These are phyloP conservation scores for Cladosporium sp. DNA, from an alignment of 2,329 filamentous ascomycete genomes.

Conservation along the genomic window DNA sequence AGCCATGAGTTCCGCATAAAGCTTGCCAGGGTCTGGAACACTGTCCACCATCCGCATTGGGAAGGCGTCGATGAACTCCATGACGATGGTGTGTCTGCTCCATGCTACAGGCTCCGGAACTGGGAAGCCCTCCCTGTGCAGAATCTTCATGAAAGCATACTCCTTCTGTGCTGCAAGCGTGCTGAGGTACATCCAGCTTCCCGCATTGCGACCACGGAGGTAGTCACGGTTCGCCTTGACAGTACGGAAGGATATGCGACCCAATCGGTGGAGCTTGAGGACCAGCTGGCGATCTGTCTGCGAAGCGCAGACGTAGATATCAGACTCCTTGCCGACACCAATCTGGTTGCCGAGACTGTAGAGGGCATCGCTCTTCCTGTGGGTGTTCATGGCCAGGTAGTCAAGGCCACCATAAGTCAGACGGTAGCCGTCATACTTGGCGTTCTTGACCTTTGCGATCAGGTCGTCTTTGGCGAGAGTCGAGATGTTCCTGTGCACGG, in stretches of 20 bases:
- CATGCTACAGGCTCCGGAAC: slow-evolving; percentile 87
- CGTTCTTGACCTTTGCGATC: slow-evolving; percentile 91
- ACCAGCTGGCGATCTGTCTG: slow-evolving; percentile 75
- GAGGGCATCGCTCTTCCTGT: slow-evolving; percentile 75
- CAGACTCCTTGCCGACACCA: slow-evolving; percentile 95
- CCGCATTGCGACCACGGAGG: slow-evolving; percentile 75
- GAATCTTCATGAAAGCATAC: slow-evolving; percentile 87
- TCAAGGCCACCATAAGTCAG: slow-evolving; percentile 95
- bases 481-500: slow-evolving; percentile 85
- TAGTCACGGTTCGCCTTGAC: slow-evolving; percentile 97
- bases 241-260: slow-evolving; percentile 93
- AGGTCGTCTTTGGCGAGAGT: slow-evolving; percentile 87
- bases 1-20: slow-evolving; percentile 89
- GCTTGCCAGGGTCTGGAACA: slow-evolving; percentile 77
- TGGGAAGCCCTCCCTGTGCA: slow-evolving; percentile 80
- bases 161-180: slow-evolving; percentile 91
- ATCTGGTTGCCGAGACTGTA: slow-evolving; percentile 95
- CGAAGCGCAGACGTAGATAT: slow-evolving; percentile 91
- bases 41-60: slow-evolving; percentile 84
- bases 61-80: slow-evolving; percentile 90
- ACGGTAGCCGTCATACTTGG: slow-evolving; percentile 95
- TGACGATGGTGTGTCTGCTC: slow-evolving; percentile 93
- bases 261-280: slow-evolving; percentile 93
- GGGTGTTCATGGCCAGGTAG: slow-evolving; percentile 91
- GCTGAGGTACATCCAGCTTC: slow-evolving; percentile 98